Base-by-base conservation (phyloP, 306 rosid genomes). In the Hippophae rhamnoides region DNA sequence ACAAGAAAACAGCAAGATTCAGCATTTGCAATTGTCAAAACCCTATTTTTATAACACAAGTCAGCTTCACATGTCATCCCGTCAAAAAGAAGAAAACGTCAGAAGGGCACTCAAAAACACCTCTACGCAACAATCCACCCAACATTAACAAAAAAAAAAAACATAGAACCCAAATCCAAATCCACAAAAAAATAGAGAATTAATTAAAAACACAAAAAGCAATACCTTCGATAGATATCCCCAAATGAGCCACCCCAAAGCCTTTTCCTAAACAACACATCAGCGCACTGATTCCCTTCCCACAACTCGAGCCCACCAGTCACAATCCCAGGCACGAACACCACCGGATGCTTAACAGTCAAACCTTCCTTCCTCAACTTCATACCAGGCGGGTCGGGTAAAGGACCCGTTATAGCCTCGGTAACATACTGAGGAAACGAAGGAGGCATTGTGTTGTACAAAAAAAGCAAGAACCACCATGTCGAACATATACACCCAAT, bases 271-370 rank as follows among this genome's bases (percentile, higher is more conserved):
- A 86, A 89, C 5, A 89, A 75, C 2, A 69, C 84, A 52, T 76
- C 64, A 54, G 95, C 83, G 71, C 92, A 86, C 63, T 92, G 86
- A 76, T 69, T 78, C 40, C 95, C 97, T 65, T 84, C 95, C 89
- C 89, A 83, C 41, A 83, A 81, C 80, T 83, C 85, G 7, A 79
- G 80, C 42, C 85, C 89, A n/a, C 85, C 85, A 45, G 75, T 79
- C 40, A 79, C 69, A 47, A 83, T 66, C 26, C 89, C 89, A 8
- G 83, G 85, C 53, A 83, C 85, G 31, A 83, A 46, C 48, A 83
- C 75, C 11, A 83, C 83, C 0, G 85, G 89, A 62, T 83, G 89
- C 61, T 74, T 69, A 31, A 76, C 78, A 7, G 60, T 52, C 27
- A 89, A 57, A 7, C 89, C 89, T 46, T 83, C 85, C 44, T 73